These are phyloP conservation scores for Phytophthora rubi DNA, from an alignment of 352 stramenopile species.

Conservation along the genomic window DNA sequence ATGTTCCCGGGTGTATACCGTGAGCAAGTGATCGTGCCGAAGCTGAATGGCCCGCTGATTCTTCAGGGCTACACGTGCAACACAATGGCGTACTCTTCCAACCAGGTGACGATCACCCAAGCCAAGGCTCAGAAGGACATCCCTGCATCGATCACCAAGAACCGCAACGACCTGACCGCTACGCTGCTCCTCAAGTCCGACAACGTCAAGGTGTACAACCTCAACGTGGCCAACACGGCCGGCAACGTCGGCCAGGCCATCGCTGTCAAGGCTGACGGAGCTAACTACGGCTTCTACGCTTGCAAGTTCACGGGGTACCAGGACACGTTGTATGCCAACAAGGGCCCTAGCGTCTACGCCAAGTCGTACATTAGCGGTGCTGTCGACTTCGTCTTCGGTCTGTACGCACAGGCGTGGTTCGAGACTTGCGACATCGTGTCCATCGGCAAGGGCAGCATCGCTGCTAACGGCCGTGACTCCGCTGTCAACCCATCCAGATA, in stretches of 20 bases:
- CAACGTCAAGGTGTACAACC: slow-evolving; percentile 3
- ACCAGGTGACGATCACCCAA: background rate
- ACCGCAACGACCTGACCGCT: background rate
- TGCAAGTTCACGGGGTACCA: slow-evolving; percentile 7
- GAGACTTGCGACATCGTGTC: background rate
- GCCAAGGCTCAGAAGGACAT: background rate
- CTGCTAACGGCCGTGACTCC: background rate
- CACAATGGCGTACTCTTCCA: background rate
- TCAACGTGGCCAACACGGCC: background rate
- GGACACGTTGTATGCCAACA: slow-evolving; percentile 5
- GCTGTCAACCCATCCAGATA: background rate
- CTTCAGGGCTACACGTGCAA: background rate
- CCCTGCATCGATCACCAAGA: background rate
- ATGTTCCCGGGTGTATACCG: background rate
- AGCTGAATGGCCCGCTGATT: background rate
- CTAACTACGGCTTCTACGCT: background rate
- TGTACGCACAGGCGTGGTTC: background rate
- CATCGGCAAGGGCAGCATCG: background rate
- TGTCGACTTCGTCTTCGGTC: background rate
- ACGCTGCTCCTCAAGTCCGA: background rate
- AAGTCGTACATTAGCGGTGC: background rate
- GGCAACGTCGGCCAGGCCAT: slow-evolving; percentile 1
- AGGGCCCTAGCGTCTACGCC: background rate
- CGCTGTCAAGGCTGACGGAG: background rate
- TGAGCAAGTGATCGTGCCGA: background rate